Evolutionary conservation across 2,329 filamentous ascomycete species (phyloP), one percentile per base, ranked within the genome.

Genomic region (Colletotrichum sojae): DNA sequence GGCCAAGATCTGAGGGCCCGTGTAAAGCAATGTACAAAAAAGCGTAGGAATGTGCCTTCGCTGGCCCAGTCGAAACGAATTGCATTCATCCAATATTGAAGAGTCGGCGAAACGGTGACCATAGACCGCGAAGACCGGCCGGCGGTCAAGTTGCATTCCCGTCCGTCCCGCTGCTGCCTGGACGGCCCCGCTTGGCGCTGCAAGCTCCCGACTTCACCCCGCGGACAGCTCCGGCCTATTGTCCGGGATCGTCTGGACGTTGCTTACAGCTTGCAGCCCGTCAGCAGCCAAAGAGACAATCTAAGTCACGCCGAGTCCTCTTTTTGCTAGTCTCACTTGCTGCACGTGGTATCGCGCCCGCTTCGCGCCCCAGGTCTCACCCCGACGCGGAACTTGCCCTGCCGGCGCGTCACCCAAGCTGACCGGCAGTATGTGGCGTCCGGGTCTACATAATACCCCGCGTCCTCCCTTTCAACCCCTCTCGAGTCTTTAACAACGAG

Each of bases 1-100:
- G 18, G 80, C 79, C 36, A 82, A 76, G 72, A 70, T 83, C 2
- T 82, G 22, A 58, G 18, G 22, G 4, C 13, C 13, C 9, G 27
- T 8, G 27, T 31, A 8, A 8, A 9, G 5, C 27, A 8, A 2
- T 31, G 27, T 31, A 31, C 27, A 8, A 31, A 2, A 9, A 2
- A 31, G 1, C 27, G 8, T 9, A 10, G 8, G 9, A 31, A 10
- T 8, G 27, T 6, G 27, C 27, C 27, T 9, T 31, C 27, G 8
- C 2, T 31, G 27, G 27, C 27, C 27, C 0, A 31, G 1, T 31
- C 27, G 8, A 31, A 9, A 9, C 8, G 27, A 9, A 31, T 31
- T 31, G 27, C 8, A 1, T 31, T 31, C 27, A 31, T 31, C 27
- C 27, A 31, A 5, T 5, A 1, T 31, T 31, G 8, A 6, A n/a